phyloP scores from a whole-genome alignment of 176 grass and related monocot genomes.

The Cocos nucifera region DNA sequence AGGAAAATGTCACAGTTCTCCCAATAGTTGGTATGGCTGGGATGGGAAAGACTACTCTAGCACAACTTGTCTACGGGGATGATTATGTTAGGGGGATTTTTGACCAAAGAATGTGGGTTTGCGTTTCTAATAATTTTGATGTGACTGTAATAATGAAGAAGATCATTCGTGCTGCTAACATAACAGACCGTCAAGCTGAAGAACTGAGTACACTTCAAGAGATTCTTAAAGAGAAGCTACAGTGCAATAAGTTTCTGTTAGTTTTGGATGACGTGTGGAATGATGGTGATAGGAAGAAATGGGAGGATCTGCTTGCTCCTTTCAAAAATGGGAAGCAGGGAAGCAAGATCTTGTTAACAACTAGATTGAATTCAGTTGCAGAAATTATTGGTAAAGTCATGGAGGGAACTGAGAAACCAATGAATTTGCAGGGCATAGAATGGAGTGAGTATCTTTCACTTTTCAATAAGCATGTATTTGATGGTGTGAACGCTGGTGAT shows the following conservation, averaged over 20 bases:
- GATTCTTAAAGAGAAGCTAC: constrained; percentile 4
- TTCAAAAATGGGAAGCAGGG: constrained; percentile 26
- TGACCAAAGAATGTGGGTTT: constrained; percentile 5
- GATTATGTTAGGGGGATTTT: too few relatives aligned
- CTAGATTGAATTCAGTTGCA: constrained; percentile 12
- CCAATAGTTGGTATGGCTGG: constrained; percentile 20
- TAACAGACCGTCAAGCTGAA: too few relatives aligned
- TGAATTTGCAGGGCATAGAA: constrained; percentile 4
- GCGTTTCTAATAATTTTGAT: constrained; percentile 23
- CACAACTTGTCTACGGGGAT: constrained; percentile 10
- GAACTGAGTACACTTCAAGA: constrained; percentile 5
- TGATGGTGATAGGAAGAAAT: constrained; percentile 7
- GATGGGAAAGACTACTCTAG: constrained; percentile 36
- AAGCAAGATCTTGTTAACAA: constrained; percentile 24
- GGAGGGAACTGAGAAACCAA: too few relatives aligned
- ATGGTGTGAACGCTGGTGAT: constrained; percentile 11
- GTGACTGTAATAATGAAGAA: constrained; percentile 2
- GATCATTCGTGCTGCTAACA: too few relatives aligned
- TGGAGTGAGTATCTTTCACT: constrained; percentile 6
- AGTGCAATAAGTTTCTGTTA: constrained; percentile 31
- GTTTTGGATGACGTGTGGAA: constrained; percentile 37
- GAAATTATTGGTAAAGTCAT: background rate
- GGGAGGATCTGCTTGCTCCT: constrained; percentile 24
- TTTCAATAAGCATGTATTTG: constrained; percentile 36
- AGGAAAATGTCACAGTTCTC: background rate